Base-by-base conservation (phyloP, 257 asterid species). In the Solanum corneliomulleri region DNA sequence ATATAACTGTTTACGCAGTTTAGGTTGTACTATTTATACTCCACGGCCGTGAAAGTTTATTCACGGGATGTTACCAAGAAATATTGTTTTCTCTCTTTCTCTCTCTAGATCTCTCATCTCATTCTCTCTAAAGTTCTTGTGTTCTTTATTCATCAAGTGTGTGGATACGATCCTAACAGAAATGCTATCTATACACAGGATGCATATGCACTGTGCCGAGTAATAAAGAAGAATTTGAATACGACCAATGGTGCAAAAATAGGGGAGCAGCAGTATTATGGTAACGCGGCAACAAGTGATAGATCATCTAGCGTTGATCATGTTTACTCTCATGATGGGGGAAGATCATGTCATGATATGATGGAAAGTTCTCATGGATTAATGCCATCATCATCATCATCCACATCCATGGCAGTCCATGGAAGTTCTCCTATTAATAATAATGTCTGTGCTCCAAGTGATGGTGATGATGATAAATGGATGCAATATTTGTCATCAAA, bases 171-270 rank as follows among this genome's bases (percentile, higher is more conserved):
- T 31, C 33, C 4, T 31, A 31, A 31, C 4, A 31, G 33, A 31
- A 31, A 52, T 52, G 18, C 62, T 52, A 18, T 52, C 62, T 52
- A 18, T 52, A 52, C 64, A 56, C 87, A 97, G 98, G 99, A 96
- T 84, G 95, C 97, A 6, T 97, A 97, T 87, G 99, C 99, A 9
- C 97, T 97, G 83, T 97, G 99, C 72, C 97, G 99, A 0, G 89
- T 97, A 33, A 94, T 97, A 91, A 97, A 96, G 97, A 97, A 95
- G 92, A 96, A 93, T 88, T 86, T 97, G 91, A 81, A 76, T 74
- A 29, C 35, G 35, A 33, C 7, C 0, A 74, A n/a, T 56, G 89
- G 89, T 33, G 94, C 96, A 3, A 97, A 94, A 89, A 84, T 87
- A 77, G 97, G 20, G 29, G 49, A 31, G 15, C 78, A 35, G 14